These are phyloP conservation scores for Bipolaris oryzae DNA, from an alignment of 2,329 filamentous ascomycete genomes.

Conservation along the genomic window DNA sequence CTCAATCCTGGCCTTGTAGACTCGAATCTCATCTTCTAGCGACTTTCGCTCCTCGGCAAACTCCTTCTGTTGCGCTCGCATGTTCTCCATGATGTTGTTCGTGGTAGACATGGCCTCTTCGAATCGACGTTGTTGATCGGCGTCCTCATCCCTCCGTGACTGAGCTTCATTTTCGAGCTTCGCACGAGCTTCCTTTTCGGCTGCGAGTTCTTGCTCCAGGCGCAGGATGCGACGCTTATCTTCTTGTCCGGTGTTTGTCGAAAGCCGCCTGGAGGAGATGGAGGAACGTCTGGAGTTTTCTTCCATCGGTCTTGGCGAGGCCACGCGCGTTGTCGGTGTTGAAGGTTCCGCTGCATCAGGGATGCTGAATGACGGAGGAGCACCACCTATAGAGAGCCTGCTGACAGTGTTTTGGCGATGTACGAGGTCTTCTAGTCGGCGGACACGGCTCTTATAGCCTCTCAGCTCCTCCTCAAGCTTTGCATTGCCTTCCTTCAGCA, in stretches of 20 bases:
- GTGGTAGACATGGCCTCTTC: slow-evolving; percentile 92
- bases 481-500: slow-evolving; percentile 60
- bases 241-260: slow-evolving; percentile 66
- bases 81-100: slow-evolving; percentile 90
- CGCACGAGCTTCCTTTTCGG: slow-evolving; percentile 72
- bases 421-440: slow-evolving; percentile 87
- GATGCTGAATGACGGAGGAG: slow-evolving; percentile 43
- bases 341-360: slow-evolving; percentile 45
- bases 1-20: slow-evolving; percentile 77
- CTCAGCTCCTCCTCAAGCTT: slow-evolving; percentile 68
- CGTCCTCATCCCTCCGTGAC: slow-evolving; percentile 60
- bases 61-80: slow-evolving; percentile 88
- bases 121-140: slow-evolving; percentile 70
- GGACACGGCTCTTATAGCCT: slow-evolving; percentile 88
- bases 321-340: slow-evolving; percentile 44
- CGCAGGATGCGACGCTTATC: slow-evolving; percentile 66
- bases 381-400: slow-evolving; percentile 60
- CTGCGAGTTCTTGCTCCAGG: slow-evolving; percentile 78
- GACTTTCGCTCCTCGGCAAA: slow-evolving; percentile 84
- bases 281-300: slow-evolving; percentile 64
- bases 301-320: slow-evolving; percentile 47
- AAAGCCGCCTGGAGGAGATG: slow-evolving; percentile 65
- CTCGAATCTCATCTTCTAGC: slow-evolving; percentile 79
- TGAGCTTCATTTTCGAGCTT: slow-evolving; percentile 73
- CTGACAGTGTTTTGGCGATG: slow-evolving; percentile 75